Percentiles rank a stretch among this genome's conserved stretches.
phyloP scores from a whole-genome alignment of 345 rosid genomes.

The Corchorus capsularis region DNA sequence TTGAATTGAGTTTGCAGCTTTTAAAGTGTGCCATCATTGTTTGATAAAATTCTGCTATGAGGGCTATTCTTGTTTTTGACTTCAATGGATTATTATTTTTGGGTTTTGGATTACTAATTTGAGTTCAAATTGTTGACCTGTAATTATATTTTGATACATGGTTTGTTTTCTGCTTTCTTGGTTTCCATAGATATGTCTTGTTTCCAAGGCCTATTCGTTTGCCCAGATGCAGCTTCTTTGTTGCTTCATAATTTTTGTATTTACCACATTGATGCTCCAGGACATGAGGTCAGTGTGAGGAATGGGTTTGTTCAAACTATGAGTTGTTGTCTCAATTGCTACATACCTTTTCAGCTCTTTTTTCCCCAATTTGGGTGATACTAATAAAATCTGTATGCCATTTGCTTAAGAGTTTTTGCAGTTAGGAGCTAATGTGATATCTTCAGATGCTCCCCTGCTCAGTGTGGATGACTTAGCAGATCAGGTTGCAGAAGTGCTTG shows the following conservation, averaged over 20 bases:
- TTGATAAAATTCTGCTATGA: constrained; percentile 3
- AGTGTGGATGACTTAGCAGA: constrained; percentile 60
- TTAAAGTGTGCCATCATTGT: background rate
- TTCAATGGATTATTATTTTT: background rate
- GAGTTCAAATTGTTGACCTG: background rate
- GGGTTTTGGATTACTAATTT: background rate
- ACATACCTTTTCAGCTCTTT: background rate
- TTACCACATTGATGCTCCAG: constrained; percentile 70
- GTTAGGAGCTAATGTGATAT: constrained; percentile 64
- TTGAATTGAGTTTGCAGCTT: constrained; percentile 6
- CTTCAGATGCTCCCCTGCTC: constrained; percentile 51
- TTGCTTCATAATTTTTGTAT: constrained; percentile 64
- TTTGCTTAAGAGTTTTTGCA: constrained; percentile 57
- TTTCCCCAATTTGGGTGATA: constrained; percentile 9
- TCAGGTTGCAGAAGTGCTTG: constrained; percentile 64
- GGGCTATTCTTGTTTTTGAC: background rate
- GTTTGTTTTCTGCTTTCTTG: background rate
- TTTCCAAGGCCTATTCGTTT: constrained; percentile 56
- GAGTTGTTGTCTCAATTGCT: background rate
- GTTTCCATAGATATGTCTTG: constrained; percentile 47
- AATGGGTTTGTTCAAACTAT: background rate
- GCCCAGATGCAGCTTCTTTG: constrained; percentile 61
- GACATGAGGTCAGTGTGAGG: constrained; percentile 61
- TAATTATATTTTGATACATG: constrained; percentile 8
- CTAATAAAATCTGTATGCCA: constrained; percentile 31